Evolutionary conservation across 352 stramenopile species (phyloP), one percentile per base, ranked within the genome.

Genomic region (Blastocystis sp.): DNA sequence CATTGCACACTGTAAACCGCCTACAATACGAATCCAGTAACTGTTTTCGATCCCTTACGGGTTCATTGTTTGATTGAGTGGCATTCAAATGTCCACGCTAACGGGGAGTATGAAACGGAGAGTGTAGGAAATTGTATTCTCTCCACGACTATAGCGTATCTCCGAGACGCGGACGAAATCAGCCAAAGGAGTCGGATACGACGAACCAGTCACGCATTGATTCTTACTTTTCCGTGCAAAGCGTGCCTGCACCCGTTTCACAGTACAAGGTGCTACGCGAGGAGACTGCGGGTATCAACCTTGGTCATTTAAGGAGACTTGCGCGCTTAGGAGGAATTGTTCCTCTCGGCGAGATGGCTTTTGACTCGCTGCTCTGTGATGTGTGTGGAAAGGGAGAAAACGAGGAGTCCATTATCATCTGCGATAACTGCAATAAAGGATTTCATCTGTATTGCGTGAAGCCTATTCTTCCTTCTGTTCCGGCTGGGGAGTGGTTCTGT

Each of bases 401-500:
- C 24, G 73, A 84, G 44, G 73, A 84, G 8, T 27, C n/a, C 40
- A 84, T 84, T 24, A 63, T 84, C 21, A 54, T 84, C 38, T 84
- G 73, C 44, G 73, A 84, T 49, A 84, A 84, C 21, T 84, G 73
- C 48, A 84, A 84, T 44, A 73, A 73, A 27, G 73, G 73, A 34
- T 84, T 84, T 42, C 73, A 84, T 14, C 24, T 84, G 11, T 84
- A 84, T 67, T 84, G 73, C 51, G 18, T 84, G 32, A 84, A 76
- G n/a, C 73, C 73, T 21, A 84, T 84, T 48, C 51, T 84, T 29
- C 73, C 73, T 18, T 84, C 73, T 18, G 59, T 84, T 0, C 73
- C 73, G 78, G 46, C 73, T 3, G 73, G 59, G 18, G 73, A 84
- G 16, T 84, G 73, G 73, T 72, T 73, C 24, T 84, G 73, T 46